Percentiles rank a stretch among this genome's conserved stretches.
phyloP scores from a whole-genome alignment of 176 grass and related monocot genomes.

The Eleusine indica region DNA sequence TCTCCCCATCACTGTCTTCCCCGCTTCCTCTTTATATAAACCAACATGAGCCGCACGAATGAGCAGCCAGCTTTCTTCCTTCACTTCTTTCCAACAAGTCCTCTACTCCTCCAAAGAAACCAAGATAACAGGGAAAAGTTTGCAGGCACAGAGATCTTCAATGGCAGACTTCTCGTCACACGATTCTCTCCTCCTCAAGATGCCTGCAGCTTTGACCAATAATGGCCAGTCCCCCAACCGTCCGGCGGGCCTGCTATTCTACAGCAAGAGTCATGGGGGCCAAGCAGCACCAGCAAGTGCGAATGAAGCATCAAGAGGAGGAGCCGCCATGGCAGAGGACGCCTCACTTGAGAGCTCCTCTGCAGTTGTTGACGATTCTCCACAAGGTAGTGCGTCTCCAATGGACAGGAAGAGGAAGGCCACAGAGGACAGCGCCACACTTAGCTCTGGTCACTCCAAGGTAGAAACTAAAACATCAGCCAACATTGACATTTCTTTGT shows the following conservation, averaged over 20 bases:
- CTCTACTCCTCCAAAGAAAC: slow-evolving; percentile 29
- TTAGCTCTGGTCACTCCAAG: slow-evolving; percentile 66
- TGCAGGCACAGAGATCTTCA: slow-evolving; percentile 32
- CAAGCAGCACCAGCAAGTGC: slow-evolving; percentile 31
- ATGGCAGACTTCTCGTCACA: slow-evolving; percentile 55
- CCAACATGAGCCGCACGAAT: slow-evolving; percentile 42
- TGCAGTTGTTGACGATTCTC: slow-evolving; percentile 51
- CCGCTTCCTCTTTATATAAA: slow-evolving; percentile 55
- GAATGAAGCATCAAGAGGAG: slow-evolving; percentile 18
- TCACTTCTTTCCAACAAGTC: slow-evolving; percentile 13
- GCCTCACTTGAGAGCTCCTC: slow-evolving; percentile 52
- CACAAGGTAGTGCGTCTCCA: slow-evolving; percentile 38
- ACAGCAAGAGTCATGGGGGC: slow-evolving; percentile 35
- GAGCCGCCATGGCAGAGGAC: slow-evolving; percentile 34
- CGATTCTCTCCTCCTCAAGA: slow-evolving; percentile 50
- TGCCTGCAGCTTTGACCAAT: slow-evolving; percentile 34
- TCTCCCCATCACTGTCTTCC: neutral
- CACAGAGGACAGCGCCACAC: slow-evolving; percentile 47
- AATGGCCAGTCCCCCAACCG: slow-evolving; percentile 12
- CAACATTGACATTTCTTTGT: slow-evolving; percentile 24
- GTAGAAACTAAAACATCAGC: neutral
- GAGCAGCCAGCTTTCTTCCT: slow-evolving; percentile 29
- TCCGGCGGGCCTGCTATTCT: slow-evolving; percentile 49
- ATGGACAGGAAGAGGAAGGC: slow-evolving; percentile 73
- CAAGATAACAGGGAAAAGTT: neutral